Conservation (phyloP, 2,329 filamentous ascomycete genomes). For the Cordyceps fumosorosea region DNA sequence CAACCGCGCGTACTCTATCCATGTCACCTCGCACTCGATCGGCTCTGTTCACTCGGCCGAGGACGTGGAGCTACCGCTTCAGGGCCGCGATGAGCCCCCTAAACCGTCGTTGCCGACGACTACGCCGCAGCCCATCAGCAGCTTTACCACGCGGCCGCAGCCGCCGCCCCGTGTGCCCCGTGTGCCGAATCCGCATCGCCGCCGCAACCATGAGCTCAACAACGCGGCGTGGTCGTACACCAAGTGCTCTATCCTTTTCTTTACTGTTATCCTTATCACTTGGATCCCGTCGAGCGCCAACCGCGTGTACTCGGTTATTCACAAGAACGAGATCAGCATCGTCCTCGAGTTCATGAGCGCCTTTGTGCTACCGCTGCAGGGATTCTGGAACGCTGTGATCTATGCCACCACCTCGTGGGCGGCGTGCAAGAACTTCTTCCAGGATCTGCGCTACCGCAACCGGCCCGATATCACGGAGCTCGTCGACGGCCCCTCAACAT, state of each 20-base stretch:
- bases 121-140: constrained; percentile 14
- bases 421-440: constrained; percentile 46
- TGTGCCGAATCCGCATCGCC: constrained; percentile 23
- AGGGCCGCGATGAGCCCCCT: constrained; percentile 16
- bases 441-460: constrained; percentile 28
- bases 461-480: constrained; percentile 30
- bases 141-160: constrained; percentile 17
- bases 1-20: constrained; percentile 34
- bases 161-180: constrained; percentile 13
- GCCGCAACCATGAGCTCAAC: constrained; percentile 45
- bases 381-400: constrained; percentile 78
- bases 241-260: constrained; percentile 65
- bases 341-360: constrained; percentile 63
- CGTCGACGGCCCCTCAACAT: constrained; percentile 17
- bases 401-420: constrained; percentile 65
- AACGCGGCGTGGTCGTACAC: constrained; percentile 63
- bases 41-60: constrained; percentile 2
- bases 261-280: constrained; percentile 62
- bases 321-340: constrained; percentile 45
- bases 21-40: constrained; percentile 29
- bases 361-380: constrained; percentile 72
- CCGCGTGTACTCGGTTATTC: constrained; percentile 62
- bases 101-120: neutral
- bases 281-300: constrained; percentile 76
- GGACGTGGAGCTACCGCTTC: constrained; percentile 24